Percentiles rank a stretch among this genome's conserved stretches.
Conservation (phyloP, 1,284 basidiomycete genomes). For the Tausonia pullulans region DNA sequence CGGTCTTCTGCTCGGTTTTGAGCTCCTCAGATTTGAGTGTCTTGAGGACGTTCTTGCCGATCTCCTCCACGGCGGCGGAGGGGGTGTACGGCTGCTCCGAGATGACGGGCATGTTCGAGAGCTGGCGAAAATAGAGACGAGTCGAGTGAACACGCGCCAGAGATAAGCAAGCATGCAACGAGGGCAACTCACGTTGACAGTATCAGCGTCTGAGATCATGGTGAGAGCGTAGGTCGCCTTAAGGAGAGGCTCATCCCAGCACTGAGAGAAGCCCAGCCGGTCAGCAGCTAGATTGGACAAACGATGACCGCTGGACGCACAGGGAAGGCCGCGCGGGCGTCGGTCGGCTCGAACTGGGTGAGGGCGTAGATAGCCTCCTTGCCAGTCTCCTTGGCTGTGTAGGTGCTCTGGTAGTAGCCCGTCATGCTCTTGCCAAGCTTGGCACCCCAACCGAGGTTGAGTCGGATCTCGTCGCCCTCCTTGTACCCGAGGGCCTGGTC, state of each 20-base stretch:
- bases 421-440: slow-evolving; percentile 56
- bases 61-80: slow-evolving; percentile 25
- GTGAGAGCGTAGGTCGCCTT: slow-evolving; percentile 78
- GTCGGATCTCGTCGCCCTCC: slow-evolving; percentile 48
- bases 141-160: slow-evolving; percentile 7
- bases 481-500: slow-evolving; percentile 48
- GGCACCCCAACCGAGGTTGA: slow-evolving; percentile 40
- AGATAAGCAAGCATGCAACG: too few species aligned
- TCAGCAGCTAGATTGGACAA: slow-evolving; percentile 5
- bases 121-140: slow-evolving; percentile 34
- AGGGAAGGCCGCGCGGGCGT: slow-evolving; percentile 70
- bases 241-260: slow-evolving; percentile 85
- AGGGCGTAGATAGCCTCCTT: slow-evolving; percentile 50
- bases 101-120: slow-evolving; percentile 69
- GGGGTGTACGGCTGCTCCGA: slow-evolving; percentile 43
- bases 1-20: slow-evolving; percentile 26
- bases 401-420: slow-evolving; percentile 29
- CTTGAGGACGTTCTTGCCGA: slow-evolving; percentile 28
- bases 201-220: slow-evolving; percentile 63
- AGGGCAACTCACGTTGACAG: slow-evolving; percentile 40
- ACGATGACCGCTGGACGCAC: slow-evolving; percentile 29
- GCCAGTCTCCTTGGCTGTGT: slow-evolving; percentile 38
- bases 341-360: slow-evolving; percentile 75
- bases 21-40: slow-evolving; percentile 18
- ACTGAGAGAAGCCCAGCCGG: slow-evolving; percentile 33